Base-by-base conservation (phyloP, 2,329 filamentous ascomycete species). In the Exophiala sideris region DNA sequence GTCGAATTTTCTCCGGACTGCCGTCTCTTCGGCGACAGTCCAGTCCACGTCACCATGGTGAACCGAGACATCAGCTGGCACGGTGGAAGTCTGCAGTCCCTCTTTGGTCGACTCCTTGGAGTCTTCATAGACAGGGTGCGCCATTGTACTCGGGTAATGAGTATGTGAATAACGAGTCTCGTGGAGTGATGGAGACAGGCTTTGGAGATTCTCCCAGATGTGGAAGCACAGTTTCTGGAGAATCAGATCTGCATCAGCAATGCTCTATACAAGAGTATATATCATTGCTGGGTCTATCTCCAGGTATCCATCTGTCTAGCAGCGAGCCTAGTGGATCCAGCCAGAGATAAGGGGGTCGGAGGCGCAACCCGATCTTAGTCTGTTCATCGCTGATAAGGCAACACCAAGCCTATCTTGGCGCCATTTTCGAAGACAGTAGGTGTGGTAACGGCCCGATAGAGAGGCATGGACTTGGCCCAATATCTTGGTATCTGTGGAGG, bases 1-100 rank as follows among this genome's bases (percentile, higher is more conserved):
- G 33, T 62, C 60, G 29, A 62, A 55, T 45, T 60, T 60, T 12
- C 56, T 56, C 21, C 60, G 49, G 33, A 62, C 52, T 9, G 47
- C 40, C 3, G 54, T 56, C 39, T 62, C 60, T 33, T 62, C 60
- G 3, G 50, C 48, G 29, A 60, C 57, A 10, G 60, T 62, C 60
- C 60, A 62, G 36, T 52, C 55, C 10, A 56, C 35, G 14, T 61
- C 56, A 11, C 40, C 40, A 21, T 42, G 16, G 12, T 18, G 20
- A 21, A 42, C 20, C 9, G 40, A 42, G 10, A 20, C 14, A 20
- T 42, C 40, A 21, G 12, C 12, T 42, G 40, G 40, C 40, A 12
- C 40, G 20, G 40, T 2, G 40, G 4, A 21, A 42, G 40, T 18
- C 10, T 42, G 40, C 18, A 42, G 35, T 1, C 35, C 40, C 16